Base-by-base conservation (phyloP, 495 filamentous ascomycete species). In the Aspergillus egyptiacus region DNA sequence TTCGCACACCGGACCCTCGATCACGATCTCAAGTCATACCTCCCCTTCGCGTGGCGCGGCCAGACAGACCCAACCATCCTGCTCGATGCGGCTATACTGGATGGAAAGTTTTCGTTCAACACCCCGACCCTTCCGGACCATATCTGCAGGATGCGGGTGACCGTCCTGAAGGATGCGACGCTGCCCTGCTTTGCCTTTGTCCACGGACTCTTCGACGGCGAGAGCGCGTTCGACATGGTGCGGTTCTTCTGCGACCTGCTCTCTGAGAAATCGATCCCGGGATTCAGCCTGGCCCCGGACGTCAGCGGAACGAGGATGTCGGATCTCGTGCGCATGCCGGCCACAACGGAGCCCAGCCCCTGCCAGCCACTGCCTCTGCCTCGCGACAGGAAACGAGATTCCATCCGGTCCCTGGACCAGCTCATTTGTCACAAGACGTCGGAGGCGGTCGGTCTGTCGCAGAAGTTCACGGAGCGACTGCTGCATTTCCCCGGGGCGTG, bases 171-270 rank as follows among this genome's bases (percentile, higher is more conserved):
- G 1, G 47, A 50, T 35, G 37, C 47, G 5, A 40, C 37, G 1
- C 17, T 50, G 20, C 47, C 43, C 18, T 51, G 40, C 39, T 51
- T 51, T 22, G 31, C 22, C 22, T 30, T 45, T 18, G 11, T 17
- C 20, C 48, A 51, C 15, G 20, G 33, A 9, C 22, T 51, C 3
- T 27, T 20, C 23, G 48, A 51, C 25, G 48, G 40, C 2, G 7
- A 14, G 5, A 23, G 31, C 32, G 23, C 9, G 7, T 45, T 22
- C 23, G 31, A 51, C 1, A 38, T 51, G 5, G 31, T 45, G 17
- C 39, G n/a, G 2, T 25, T 14, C 10, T 45, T 37, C 32, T 45
- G 48, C 17, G 40, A 30, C 14, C 23, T 51, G 14, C 32, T 51
- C 1, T 35, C 39, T 1, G n/a, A 44, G 3, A 19, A 30, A 5